Evolutionary conservation across 768 basidiomycete genomes (phyloP).

Genomic region (Xanthoconium stramineum): DNA sequence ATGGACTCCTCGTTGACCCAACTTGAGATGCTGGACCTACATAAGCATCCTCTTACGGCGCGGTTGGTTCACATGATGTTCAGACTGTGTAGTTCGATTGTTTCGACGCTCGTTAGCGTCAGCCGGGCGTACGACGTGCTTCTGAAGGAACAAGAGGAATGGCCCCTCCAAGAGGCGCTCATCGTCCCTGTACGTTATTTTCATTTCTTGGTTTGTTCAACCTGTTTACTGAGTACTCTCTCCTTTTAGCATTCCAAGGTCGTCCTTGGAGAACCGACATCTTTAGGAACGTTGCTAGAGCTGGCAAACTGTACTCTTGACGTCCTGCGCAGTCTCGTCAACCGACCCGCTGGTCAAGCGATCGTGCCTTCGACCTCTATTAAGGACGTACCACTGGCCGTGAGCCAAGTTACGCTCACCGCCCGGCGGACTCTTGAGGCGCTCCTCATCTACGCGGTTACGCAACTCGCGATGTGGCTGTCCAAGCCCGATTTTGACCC

Average conservation of each 20-base stretch:
- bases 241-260: slow-evolving; percentile 74
- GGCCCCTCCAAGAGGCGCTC: slow-evolving; percentile 65
- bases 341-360: slow-evolving; percentile 56
- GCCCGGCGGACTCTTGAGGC: slow-evolving; percentile 64
- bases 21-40: slow-evolving; percentile 53
- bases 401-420: slow-evolving; percentile 54
- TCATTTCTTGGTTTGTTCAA: neutral
- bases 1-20: slow-evolving; percentile 33
- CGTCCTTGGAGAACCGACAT: slow-evolving; percentile 76
- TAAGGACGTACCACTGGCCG: slow-evolving; percentile 38
- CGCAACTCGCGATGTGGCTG: slow-evolving; percentile 78
- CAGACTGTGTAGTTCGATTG: slow-evolving; percentile 63
- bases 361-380: slow-evolving; percentile 36
- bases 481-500: slow-evolving; percentile 67
- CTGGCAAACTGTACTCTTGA: slow-evolving; percentile 76
- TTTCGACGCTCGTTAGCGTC: slow-evolving; percentile 66
- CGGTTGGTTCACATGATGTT: slow-evolving; percentile 72
- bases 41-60: slow-evolving; percentile 68
- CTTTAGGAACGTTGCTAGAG: slow-evolving; percentile 85
- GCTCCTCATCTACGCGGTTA: slow-evolving; percentile 65
- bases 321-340: slow-evolving; percentile 63
- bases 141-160: slow-evolving; percentile 62
- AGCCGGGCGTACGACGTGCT: slow-evolving; percentile 70
- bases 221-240: neutral
- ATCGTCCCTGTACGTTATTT: slow-evolving; percentile 62